Evolutionary conservation across 345 rosid genomes (phyloP).

Genomic region (Eucalyptus sideroxylon): DNA sequence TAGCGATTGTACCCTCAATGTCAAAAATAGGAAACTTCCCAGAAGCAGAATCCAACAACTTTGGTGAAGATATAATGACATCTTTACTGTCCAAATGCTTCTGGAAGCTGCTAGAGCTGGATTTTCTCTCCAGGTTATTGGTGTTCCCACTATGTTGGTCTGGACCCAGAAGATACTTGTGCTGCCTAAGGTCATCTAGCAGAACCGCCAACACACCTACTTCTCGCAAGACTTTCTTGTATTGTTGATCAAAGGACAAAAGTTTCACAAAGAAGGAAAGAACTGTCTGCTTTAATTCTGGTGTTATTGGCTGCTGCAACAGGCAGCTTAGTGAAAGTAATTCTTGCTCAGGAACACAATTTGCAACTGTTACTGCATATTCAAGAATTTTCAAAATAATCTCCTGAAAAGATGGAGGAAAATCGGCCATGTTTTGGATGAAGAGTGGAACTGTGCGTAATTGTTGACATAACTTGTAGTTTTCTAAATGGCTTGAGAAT

Average conservation of each 20-base stretch:
- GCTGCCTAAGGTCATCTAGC: slow-evolving; percentile 91
- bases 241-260: slow-evolving; percentile 95
- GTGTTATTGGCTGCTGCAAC: slow-evolving; percentile 87
- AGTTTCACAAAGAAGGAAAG: slow-evolving; percentile 95
- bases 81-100: slow-evolving; percentile 77
- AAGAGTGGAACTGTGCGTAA: slow-evolving; percentile 93
- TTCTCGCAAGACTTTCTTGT: slow-evolving; percentile 94
- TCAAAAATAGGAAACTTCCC: slow-evolving; percentile 81
- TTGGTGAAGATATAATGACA: slow-evolving; percentile 86
- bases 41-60: slow-evolving; percentile 73
- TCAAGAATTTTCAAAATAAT: slow-evolving; percentile 96
- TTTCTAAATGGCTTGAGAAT: slow-evolving; percentile 96
- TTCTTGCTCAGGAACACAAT: slow-evolving; percentile 99
- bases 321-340: slow-evolving; percentile 95
- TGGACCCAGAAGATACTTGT: slow-evolving; percentile 74
- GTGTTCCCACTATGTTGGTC: slow-evolving; percentile 33
- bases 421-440: slow-evolving; percentile 91
- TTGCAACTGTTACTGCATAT: slow-evolving; percentile 97
- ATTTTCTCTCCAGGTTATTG: slow-evolving; percentile 46
- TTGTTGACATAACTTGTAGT: slow-evolving; percentile 85
- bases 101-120: slow-evolving; percentile 74
- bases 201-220: slow-evolving; percentile 96
- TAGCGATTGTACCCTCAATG: slow-evolving; percentile 60
- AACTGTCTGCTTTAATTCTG: slow-evolving; percentile 84
- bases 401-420: slow-evolving; percentile 87